Base-by-base conservation (phyloP, 371 early-diverging fungal species). In the Mucor circinelloides region DNA sequence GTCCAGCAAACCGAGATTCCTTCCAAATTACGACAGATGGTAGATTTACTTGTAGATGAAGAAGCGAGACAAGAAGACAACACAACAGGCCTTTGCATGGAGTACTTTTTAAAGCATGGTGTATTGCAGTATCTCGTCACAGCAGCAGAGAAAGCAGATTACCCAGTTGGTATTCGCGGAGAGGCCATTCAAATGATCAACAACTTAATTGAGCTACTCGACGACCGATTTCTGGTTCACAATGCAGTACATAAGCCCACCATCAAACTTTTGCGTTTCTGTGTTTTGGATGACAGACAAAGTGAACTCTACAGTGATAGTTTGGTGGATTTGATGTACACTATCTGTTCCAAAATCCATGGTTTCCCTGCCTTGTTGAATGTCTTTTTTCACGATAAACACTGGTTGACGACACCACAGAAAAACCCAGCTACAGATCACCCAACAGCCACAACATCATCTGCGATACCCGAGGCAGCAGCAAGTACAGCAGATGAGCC, bases 11-110 rank as follows among this genome's bases (percentile, higher is more conserved):
- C 95, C 12, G 92, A 91, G 63, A 94, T 97, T 68, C 92, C 94
- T 13, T 60, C 66, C 28, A 86, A 85, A 58, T 86, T 97, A 55
- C 87, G 91, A 58, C 80, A 81, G 42, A 95, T 97, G 91, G 91
- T 93, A 5, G 95, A 96, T 77, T 79, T 96, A 68, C 83, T 98
- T 12, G 92, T 96, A 12, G 94, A 94, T 73, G 98, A 98, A 80
- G 94, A 95, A 70, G 90, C 89, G 27, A 75, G 90, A 38, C 90
- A 89, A 65, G 84, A 89, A 10, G 86, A 90, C 40, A 85, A 85
- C 34, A 85, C 89, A 1, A 91, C 92, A 0, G 97, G 95, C 23
- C 87, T 91, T 1, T 96, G 97, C 75, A 95, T 95, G 87, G 98
- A 98, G 72, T 91, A 92, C 58, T 90, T 96, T 60, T 83, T 98